Percentiles rank a stretch among this genome's conserved stretches.
Evolutionary conservation across 2,329 filamentous ascomycete species (phyloP).

Genomic region (Hypoxylon sp.): DNA sequence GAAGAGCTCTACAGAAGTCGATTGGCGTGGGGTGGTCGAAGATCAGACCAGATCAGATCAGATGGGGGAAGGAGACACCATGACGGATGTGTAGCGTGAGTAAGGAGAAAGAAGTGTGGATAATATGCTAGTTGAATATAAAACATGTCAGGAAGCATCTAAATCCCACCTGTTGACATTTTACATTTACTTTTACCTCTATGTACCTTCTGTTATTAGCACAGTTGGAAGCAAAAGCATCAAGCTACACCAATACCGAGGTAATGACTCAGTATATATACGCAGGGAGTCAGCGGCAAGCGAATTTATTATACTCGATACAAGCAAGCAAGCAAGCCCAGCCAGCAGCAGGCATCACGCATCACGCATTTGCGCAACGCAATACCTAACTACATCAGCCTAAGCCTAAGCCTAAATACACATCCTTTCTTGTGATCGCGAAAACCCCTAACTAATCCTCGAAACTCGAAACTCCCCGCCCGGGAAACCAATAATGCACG

Average conservation of each 20-base stretch:
- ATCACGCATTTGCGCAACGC: conserved; percentile 23
- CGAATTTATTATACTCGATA: conserved; percentile 29
- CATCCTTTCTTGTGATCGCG: conserved; percentile 11
- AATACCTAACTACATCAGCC: no score
- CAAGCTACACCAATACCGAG: neutral
- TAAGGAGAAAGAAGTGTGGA: neutral
- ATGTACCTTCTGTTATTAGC: neutral
- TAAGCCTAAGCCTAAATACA: conserved; percentile 24
- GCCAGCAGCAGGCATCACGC: no score
- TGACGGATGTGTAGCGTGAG: conserved; percentile 3
- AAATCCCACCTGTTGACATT: neutral
- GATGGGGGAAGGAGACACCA: neutral
- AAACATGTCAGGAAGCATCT: conserved; percentile 1
- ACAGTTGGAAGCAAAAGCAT: neutral
- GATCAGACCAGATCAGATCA: conserved; percentile 1
- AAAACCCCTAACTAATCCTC: conserved; percentile 2
- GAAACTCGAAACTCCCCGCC: conserved; percentile 27
- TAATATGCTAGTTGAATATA: conserved; percentile 8
- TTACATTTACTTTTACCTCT: neutral
- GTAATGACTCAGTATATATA: neutral
- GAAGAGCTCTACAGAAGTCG: neutral
- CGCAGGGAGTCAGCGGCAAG: neutral
- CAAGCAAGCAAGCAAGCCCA: conserved; percentile 7
- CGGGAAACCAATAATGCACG: conserved; percentile 24
- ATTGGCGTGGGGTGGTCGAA: neutral